Evolutionary conservation across 768 basidiomycete species (phyloP), one percentile per base, ranked within the genome.

Genomic region (Tephrocybe sp.): DNA sequence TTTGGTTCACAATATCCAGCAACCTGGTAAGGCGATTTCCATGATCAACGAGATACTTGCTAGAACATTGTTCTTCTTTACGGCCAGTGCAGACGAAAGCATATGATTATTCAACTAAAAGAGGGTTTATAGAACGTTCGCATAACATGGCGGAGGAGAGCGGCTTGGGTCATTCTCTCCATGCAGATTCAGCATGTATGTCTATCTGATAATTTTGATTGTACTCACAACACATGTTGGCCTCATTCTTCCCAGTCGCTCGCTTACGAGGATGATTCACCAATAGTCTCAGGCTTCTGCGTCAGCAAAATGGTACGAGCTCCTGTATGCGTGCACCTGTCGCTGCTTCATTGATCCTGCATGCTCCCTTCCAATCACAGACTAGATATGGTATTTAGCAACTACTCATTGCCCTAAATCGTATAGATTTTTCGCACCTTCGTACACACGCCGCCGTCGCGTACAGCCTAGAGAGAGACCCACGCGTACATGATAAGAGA

Each of bases 341-440:
- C 0, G 93, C 92, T 1, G 93, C 93, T 64, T 96, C 93, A 59
- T 89, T n/a, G n/a, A 92, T 1, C 93, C 93, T 25, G 93, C 93
- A 72, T 96, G 93, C 3, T 93, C 93, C 3, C 88, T 93, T 22
- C 93, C 93, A 57, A 96, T 90, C 25, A 96, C 91, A 91, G 0
- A 93, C 90, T 80, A 38, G 16, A 25, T 5, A 7, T 37, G 28
- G 21, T 8, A 19, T 37, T n/a, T 5, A 37, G 18, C 36, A n/a
- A n/a, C n/a, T n/a, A 19, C 21, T n/a, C 5, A n/a, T 12, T 12
- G 16, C n/a, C n/a, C 7, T n/a, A n/a, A 34, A 34, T n/a, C 6
- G 28, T 34, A 12, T 12, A 12, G 16, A 34, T 11, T 24, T 32
- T 5, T 3, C 21, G n/a, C 35, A 59, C 58, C 58, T 45, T 59